Conservation (phyloP, 2,329 filamentous ascomycete species). For the Talaromyces atroroseus region DNA sequence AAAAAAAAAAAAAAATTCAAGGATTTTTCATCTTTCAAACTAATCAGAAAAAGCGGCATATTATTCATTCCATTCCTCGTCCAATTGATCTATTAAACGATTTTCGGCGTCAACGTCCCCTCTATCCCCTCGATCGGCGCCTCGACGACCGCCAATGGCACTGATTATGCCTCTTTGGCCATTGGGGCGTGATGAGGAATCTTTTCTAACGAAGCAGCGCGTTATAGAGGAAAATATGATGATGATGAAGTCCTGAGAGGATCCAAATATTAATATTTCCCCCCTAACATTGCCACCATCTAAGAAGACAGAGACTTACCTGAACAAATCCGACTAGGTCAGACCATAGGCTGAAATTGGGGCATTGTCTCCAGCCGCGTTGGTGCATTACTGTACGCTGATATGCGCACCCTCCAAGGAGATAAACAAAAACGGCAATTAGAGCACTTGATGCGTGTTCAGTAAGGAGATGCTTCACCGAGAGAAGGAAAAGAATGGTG, state of each 20-base stretch:
- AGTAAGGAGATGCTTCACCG: background rate
- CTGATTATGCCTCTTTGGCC: conserved; percentile 28
- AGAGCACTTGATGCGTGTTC: conserved; percentile 37
- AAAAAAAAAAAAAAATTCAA: background rate
- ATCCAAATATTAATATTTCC: background rate
- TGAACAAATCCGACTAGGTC: conserved; percentile 77
- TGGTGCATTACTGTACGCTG: conserved; percentile 92
- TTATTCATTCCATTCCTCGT: conserved; percentile 91
- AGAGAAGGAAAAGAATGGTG: background rate
- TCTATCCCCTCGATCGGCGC: conserved; percentile 32
- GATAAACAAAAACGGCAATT: conserved; percentile 77
- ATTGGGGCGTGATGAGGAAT: conserved; percentile 30
- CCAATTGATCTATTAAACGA: conserved; percentile 86
- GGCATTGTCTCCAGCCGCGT: conserved; percentile 88
- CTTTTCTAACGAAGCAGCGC: conserved; percentile 32
- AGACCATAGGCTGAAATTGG: conserved; percentile 90
- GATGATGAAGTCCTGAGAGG: conserved; percentile 41
- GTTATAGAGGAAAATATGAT: conserved; percentile 43
- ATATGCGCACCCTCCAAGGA: conserved; percentile 90
- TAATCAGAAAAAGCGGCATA: background rate
- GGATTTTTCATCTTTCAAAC: background rate
- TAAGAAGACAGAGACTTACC: conserved; percentile 50
- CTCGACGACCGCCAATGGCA: conserved; percentile 30
- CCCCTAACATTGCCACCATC: no score
- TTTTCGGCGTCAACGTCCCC: conserved; percentile 75